A percentile compares a stretch with the other conserved stretches of the same genome.
phyloP scores from a whole-genome alignment of 192 early-diverging fungal species.

The Mortierella alpina region DNA sequence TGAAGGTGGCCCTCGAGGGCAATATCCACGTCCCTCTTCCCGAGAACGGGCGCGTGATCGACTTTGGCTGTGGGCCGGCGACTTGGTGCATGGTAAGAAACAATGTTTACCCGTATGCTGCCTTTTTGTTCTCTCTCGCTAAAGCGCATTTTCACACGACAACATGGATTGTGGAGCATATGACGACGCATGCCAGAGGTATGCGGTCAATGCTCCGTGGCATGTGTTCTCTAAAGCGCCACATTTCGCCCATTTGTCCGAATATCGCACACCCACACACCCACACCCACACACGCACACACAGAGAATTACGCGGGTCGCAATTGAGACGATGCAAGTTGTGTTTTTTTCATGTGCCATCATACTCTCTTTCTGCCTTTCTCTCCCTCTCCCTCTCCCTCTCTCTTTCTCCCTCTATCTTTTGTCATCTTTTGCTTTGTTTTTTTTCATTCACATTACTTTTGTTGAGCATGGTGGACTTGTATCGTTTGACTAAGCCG shows the following conservation, averaged over 20 bases:
- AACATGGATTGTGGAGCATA: too few species aligned
- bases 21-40: constrained; percentile 33
- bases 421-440: too few species aligned
- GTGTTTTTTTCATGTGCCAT: too few species aligned
- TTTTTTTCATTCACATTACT: background rate
- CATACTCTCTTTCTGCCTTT: background rate
- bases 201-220: too few species aligned
- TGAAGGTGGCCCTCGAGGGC: constrained; percentile 31
- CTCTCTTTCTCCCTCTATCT: background rate
- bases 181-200: background rate
- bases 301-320: too few species aligned
- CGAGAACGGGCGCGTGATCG: constrained; percentile 24
- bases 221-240: too few species aligned
- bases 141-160: too few species aligned
- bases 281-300: background rate
- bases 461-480: background rate
- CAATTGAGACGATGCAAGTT: too few species aligned
- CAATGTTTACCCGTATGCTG: background rate
- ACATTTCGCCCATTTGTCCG: too few species aligned
- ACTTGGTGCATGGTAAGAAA: constrained; percentile 30
- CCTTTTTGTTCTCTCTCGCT: background rate
- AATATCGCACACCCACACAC: background rate
- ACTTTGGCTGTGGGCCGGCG: constrained; percentile 26
- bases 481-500: background rate
- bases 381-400: background rate